Evolutionary conservation across 305 asterid species (phyloP).

Genomic region (Fraxinus velutina): DNA sequence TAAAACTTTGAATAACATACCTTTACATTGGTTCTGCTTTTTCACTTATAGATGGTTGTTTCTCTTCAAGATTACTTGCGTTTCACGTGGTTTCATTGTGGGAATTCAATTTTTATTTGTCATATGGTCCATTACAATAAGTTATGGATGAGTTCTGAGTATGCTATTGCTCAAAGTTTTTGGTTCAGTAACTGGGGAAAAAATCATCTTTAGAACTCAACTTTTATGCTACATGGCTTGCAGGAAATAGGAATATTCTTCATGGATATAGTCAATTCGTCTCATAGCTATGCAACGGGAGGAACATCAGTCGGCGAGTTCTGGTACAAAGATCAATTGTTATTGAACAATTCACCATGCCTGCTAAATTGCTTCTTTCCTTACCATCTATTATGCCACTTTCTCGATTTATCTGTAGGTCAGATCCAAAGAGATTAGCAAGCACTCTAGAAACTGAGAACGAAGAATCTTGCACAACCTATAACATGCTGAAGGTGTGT

Average conservation of each 20-base stretch:
- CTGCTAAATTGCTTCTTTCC: constrained; percentile 6
- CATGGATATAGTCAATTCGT: constrained; percentile 76
- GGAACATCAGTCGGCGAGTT: constrained; percentile 71
- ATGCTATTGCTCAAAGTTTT: not conserved
- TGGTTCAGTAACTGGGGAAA: not conserved
- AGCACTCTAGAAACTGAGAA: constrained; percentile 59
- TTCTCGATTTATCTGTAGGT: constrained; percentile 42
- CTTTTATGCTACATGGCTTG: not conserved
- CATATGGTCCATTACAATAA: not conserved
- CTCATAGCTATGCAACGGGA: constrained; percentile 91
- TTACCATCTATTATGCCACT: constrained; percentile 5
- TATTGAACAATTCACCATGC: not conserved
- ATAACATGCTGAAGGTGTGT: constrained; percentile 88
- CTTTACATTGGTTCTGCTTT: not conserved
- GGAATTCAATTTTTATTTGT: not conserved
- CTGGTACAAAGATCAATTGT: constrained; percentile 45
- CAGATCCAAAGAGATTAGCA: constrained; percentile 77
- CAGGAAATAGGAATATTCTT: constrained; percentile 76
- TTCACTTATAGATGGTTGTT: not conserved
- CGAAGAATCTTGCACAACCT: constrained; percentile 90
- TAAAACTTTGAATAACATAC: not conserved
- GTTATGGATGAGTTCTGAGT: not conserved
- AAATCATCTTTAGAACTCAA: not conserved
- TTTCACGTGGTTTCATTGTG: not conserved
- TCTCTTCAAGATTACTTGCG: not conserved